Conservation (phyloP, 768 basidiomycete genomes). For the Gymnopilus junonius region DNA sequence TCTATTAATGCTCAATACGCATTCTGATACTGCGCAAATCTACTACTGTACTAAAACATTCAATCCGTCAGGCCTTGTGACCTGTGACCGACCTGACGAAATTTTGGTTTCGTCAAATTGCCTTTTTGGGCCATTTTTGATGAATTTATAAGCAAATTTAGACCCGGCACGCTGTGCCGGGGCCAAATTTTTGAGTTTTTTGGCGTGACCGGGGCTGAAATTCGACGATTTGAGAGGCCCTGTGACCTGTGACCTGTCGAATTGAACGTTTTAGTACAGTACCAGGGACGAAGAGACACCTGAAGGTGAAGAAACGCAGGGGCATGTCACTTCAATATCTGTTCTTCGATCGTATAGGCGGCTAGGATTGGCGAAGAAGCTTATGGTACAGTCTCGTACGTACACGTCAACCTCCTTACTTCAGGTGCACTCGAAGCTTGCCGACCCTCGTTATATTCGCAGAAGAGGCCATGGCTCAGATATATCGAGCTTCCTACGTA, state of each 20-base stretch:
- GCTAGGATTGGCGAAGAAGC: conserved; percentile 90
- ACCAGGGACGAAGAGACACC: conserved; percentile 70
- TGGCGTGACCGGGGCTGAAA: too few species aligned
- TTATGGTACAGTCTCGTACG: conserved; percentile 95
- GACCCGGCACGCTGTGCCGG: too few species aligned
- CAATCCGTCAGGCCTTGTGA: too few species aligned
- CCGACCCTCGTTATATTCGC: neutral
- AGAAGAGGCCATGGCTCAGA: conserved; percentile 92
- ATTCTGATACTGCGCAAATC: neutral
- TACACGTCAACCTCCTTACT: conserved; percentile 11
- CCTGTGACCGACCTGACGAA: too few species aligned
- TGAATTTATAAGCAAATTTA: too few species aligned
- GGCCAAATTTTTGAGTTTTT: too few species aligned
- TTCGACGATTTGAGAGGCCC: too few species aligned
- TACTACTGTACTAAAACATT: too few species aligned
- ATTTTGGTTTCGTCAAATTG: too few species aligned
- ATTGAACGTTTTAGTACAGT: too few species aligned
- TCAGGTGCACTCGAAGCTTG: neutral
- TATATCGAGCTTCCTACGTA: conserved; percentile 86
- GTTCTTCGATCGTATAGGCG: conserved; percentile 90
- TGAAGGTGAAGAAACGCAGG: conserved; percentile 74
- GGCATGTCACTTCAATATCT: conserved; percentile 97
- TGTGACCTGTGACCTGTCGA: too few species aligned
- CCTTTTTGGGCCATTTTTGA: too few species aligned
- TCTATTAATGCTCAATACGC: neutral